Evolutionary conservation across 257 asterid genomes (phyloP), one percentile per base, ranked within the genome.

Genomic region (Lantana camara): DNA sequence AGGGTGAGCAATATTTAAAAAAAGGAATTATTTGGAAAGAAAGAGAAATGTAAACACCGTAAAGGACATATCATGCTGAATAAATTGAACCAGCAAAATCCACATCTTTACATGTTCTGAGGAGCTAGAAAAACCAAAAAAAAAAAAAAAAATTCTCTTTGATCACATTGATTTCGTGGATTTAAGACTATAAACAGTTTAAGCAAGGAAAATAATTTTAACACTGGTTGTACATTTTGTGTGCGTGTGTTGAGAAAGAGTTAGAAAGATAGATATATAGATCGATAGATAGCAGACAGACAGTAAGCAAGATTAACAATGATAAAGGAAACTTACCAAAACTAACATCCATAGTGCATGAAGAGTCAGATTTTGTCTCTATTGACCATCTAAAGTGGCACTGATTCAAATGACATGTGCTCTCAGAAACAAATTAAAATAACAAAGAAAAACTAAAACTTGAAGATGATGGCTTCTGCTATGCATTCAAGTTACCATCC

Each of bases 321-420:
- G 51, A 49, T 27, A 17, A 63, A 24, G 21, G 71, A 70, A 71
- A 57, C 85, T 59, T 77, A 89, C 98, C 98, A 67, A 81, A 95
- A 74, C 75, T 78, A 68, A 89, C 83, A 74, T 86, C 93, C 66
- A 92, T 64, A 24, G 60, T 60, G 81, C 96, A 89, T 0, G 76
- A 85, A 70, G 88, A 83, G 49, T 87, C 88, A 6, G 93, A 74
- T 38, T 72, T 75, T 5, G 91, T 82, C 82, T 80, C 81, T 17
- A 87, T 27, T 11, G 70, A 73, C 97, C 97, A 92, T 75, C 81
- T 79, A 60, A 91, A 85, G 62, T 92, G 98, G 63, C 83, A 81
- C 98, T 92, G 92, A 54, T 63, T 77, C 58, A 77, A 32, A 37
- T 57, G 40, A 45, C 32, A 74, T 54, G 55, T 44, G 22, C 48